Evolutionary conservation across 2,329 filamentous ascomycete genomes (phyloP).

Genomic region (Calonectria ilicicola): DNA sequence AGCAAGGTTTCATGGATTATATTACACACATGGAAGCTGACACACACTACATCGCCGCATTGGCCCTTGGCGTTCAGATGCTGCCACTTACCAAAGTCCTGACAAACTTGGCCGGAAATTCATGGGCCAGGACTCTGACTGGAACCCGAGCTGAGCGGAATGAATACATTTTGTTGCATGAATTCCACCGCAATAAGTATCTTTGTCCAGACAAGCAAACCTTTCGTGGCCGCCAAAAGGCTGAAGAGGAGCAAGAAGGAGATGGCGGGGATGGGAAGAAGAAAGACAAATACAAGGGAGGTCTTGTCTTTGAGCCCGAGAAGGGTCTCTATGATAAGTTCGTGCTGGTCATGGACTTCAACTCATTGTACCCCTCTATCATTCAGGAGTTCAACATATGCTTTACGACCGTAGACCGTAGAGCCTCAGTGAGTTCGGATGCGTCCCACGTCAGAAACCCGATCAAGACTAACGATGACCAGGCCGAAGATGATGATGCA

Average conservation of each 20-base stretch:
- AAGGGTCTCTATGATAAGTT: constrained; percentile 98
- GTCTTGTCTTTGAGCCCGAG: constrained; percentile 97
- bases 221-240: constrained; percentile 79
- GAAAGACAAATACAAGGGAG: constrained; percentile 99
- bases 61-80: constrained; percentile 91
- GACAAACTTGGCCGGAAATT: constrained; percentile 97
- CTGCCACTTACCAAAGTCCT: constrained; percentile 93
- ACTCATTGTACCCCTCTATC: constrained; percentile 97
- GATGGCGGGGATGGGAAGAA: constrained; percentile 85
- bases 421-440: constrained; percentile 69
- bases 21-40: constrained; percentile 94
- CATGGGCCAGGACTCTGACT: constrained; percentile 95
- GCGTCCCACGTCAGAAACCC: not conserved
- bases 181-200: constrained; percentile 96
- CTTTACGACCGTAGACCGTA: constrained; percentile 94
- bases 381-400: constrained; percentile 99
- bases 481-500: constrained; percentile 80
- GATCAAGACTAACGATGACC: constrained; percentile 41
- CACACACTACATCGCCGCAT: constrained; percentile 93
- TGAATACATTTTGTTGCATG: constrained; percentile 98
- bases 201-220: constrained; percentile 96
- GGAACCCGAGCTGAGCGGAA: constrained; percentile 97
- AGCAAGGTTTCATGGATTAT: constrained; percentile 91
- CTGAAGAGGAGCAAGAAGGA: constrained; percentile 79
- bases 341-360: constrained; percentile 99